Percentiles rank a stretch among this genome's conserved stretches.
Evolutionary conservation across 225 moss, liverwort and hornwort species (phyloP).

Genomic region (Neckera pumila): DNA sequence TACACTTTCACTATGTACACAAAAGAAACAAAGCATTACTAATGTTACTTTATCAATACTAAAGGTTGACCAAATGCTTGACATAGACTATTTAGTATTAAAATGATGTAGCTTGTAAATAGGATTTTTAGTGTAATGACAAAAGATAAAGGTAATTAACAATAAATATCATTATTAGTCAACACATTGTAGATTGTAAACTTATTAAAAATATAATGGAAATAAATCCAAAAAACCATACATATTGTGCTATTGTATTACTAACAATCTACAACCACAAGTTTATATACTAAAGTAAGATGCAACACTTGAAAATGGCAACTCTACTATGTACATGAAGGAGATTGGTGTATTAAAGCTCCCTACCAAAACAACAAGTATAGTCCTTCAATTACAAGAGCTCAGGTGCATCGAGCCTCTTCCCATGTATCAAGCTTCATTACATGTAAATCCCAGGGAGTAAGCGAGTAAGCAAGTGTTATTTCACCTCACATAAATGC

Average conservation of each 20-base stretch:
- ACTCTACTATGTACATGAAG: rapidly evolving
- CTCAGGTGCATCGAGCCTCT: rapidly evolving
- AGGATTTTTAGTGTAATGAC: rapidly evolving
- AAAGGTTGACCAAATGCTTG: no score
- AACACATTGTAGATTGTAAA: neutral
- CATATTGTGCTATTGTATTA: no score
- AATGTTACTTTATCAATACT: no score
- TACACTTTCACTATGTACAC: no score
- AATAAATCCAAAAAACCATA: no score
- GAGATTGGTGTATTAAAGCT: neutral
- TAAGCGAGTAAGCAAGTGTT: neutral
- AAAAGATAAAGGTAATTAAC: rapidly evolving
- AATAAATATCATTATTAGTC: no score
- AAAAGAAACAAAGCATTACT: no score
- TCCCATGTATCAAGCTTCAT: neutral
- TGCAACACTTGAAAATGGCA: neutral
- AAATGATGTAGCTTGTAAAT: neutral
- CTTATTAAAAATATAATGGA: neutral
- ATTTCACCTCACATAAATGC: neutral
- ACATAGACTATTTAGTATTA: neutral
- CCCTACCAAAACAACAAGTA: no score
- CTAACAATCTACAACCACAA: neutral
- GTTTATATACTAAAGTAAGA: neutral
- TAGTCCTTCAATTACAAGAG: neutral
- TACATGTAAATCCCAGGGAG: rapidly evolving